Conservation (phyloP, 441 rosid species). For the Lepidium campestre region DNA sequence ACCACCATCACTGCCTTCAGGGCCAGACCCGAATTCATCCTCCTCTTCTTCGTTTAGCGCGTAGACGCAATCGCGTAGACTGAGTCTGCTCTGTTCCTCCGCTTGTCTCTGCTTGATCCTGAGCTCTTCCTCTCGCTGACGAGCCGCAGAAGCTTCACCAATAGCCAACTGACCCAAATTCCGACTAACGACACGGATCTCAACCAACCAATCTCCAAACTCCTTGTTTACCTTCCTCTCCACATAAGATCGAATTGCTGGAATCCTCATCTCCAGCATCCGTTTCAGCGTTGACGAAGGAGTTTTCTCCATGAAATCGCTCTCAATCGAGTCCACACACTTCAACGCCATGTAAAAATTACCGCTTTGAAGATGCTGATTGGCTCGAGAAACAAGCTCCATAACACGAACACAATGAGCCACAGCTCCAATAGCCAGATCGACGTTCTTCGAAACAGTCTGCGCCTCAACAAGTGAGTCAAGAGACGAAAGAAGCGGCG, state of each 20-base stretch:
- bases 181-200: slow-evolving; percentile 88
- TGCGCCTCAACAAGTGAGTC: slow-evolving; percentile 76
- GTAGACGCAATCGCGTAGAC: slow-evolving; percentile 81
- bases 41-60: slow-evolving; percentile 79
- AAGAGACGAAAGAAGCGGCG: slow-evolving; percentile 70
- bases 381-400: slow-evolving; percentile 75
- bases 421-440: slow-evolving; percentile 57
- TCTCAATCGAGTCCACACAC: slow-evolving; percentile 72
- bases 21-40: slow-evolving; percentile 44
- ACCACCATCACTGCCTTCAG: slow-evolving; percentile 38
- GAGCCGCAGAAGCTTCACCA: slow-evolving; percentile 90
- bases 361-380: slow-evolving; percentile 59
- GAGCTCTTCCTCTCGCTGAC: slow-evolving; percentile 91
- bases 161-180: slow-evolving; percentile 91
- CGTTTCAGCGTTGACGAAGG: slow-evolving; percentile 70
- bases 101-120: slow-evolving; percentile 94
- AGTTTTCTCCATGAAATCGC: slow-evolving; percentile 46
- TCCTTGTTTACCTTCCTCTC: slow-evolving; percentile 85
- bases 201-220: slow-evolving; percentile 96
- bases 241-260: slow-evolving; percentile 66
- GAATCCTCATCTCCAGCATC: slow-evolving; percentile 85
- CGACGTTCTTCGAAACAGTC: slow-evolving; percentile 60
- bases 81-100: slow-evolving; percentile 90
- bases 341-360: slow-evolving; percentile 81
- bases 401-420: slow-evolving; percentile 51